These are phyloP conservation scores for Dorcoceras hygrometricum DNA, from an alignment of 257 asterid genomes.

Conservation along the genomic window DNA sequence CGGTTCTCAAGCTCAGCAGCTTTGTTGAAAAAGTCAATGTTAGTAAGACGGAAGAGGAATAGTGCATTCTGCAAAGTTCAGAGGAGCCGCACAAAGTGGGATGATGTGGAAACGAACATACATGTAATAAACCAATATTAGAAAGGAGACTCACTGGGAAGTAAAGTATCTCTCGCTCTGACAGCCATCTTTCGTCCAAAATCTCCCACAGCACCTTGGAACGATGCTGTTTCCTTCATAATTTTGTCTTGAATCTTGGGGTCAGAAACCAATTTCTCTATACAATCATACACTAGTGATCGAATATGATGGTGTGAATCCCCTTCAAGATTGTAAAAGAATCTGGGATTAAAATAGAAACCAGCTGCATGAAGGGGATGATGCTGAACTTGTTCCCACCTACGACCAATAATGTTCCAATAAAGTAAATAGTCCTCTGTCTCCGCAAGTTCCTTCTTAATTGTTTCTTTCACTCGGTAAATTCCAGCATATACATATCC, in stretches of 20 bases:
- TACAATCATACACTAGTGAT: constrained; percentile 77
- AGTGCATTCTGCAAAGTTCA: background rate
- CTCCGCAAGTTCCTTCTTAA: constrained; percentile 66
- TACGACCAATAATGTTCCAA: constrained; percentile 81
- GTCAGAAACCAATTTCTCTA: constrained; percentile 82
- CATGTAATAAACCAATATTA: background rate
- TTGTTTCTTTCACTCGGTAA: constrained; percentile 80
- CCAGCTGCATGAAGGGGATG: constrained; percentile 96
- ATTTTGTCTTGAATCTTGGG: constrained; percentile 71
- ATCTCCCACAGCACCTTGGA: constrained; percentile 76
- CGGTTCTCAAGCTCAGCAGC: background rate
- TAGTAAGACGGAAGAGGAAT: background rate
- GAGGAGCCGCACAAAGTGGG: background rate
- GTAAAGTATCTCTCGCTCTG: constrained; percentile 80
- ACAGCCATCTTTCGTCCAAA: constrained; percentile 94
- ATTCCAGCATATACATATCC: constrained; percentile 83
- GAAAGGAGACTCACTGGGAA: constrained; percentile 60
- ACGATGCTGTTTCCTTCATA: constrained; percentile 73
- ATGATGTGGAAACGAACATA: background rate
- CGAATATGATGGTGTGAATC: constrained; percentile 68
- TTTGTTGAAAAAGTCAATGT: background rate
- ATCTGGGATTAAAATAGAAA: constrained; percentile 86
- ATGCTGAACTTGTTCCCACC: constrained; percentile 78
- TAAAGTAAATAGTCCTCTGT: constrained; percentile 61
- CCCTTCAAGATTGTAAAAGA: constrained; percentile 76